Evolutionary conservation across 768 basidiomycete genomes (phyloP).

Genomic region (Tremella fuciformis): DNA sequence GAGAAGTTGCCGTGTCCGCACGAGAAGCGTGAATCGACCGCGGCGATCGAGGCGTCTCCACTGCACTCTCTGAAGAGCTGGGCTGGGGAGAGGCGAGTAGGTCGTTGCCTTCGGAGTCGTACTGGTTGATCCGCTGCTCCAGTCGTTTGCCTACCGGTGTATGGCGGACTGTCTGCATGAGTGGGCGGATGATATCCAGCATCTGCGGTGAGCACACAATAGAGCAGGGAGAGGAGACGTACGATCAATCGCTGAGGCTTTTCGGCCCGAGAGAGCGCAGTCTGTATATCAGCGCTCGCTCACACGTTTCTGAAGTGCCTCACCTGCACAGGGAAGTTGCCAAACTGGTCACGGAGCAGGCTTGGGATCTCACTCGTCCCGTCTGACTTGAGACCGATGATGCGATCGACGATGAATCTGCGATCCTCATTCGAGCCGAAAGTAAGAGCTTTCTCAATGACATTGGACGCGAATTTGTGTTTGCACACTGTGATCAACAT

Average conservation of each 20-base stretch:
- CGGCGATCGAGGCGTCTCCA: background rate
- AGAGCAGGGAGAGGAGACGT: background rate
- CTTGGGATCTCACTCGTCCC: slow-evolving; percentile 62
- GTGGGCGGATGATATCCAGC: slow-evolving; percentile 22
- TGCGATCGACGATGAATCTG: slow-evolving; percentile 71
- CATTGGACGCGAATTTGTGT: slow-evolving; percentile 88
- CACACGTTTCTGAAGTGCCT: slow-evolving; percentile 2
- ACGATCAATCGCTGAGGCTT: slow-evolving; percentile 27
- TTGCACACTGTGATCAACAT: slow-evolving; percentile 32
- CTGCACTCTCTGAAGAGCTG: background rate
- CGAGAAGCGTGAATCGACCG: background rate
- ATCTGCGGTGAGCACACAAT: slow-evolving; percentile 16
- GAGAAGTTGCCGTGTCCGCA: background rate
- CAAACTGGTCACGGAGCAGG: slow-evolving; percentile 36
- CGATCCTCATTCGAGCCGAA: slow-evolving; percentile 66
- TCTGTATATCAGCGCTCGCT: slow-evolving; percentile 13
- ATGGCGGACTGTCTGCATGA: slow-evolving; percentile 27
- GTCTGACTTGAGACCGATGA: slow-evolving; percentile 65
- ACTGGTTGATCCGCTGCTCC: slow-evolving; percentile 18
- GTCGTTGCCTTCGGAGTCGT: slow-evolving; percentile 11
- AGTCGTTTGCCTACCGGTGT: slow-evolving; percentile 42
- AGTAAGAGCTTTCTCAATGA: slow-evolving; percentile 83
- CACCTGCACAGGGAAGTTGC: slow-evolving; percentile 45
- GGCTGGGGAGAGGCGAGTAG: slow-evolving; percentile 5
- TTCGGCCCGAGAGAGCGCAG: slow-evolving; percentile 24